These are phyloP conservation scores for Gracilaria domingensis DNA, from an alignment of 23 red algal genomes.

Conservation along the genomic window DNA sequence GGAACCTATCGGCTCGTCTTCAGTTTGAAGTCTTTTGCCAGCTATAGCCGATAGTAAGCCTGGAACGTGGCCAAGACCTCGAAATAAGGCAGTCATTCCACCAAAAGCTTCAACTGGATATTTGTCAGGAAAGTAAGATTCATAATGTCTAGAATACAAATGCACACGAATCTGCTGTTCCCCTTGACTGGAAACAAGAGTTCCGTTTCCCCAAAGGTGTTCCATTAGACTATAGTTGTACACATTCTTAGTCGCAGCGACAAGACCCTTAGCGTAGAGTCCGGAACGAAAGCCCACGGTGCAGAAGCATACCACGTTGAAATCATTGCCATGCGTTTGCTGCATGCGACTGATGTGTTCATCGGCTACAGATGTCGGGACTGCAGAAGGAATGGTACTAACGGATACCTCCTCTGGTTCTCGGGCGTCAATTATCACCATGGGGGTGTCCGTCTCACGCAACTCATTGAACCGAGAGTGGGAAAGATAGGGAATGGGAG, in stretches of 20 bases:
- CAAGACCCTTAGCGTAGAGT: slow-evolving; percentile 21
- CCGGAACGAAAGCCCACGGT: slow-evolving; percentile 63
- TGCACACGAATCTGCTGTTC: slow-evolving; percentile 26
- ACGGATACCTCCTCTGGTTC: slow-evolving; percentile 24
- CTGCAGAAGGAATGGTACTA: slow-evolving; percentile 24
- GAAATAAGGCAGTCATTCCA: not conserved
- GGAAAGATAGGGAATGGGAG: slow-evolving; percentile 21
- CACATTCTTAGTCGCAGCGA: not conserved
- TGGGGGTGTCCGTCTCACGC: not conserved
- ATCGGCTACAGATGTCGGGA: not conserved
- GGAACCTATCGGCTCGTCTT: slow-evolving; percentile 37
- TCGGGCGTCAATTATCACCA: slow-evolving; percentile 47
- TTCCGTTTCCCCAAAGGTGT: slow-evolving; percentile 56
- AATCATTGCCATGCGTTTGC: not conserved
- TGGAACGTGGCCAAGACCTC: not conserved
- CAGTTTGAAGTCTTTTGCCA: not conserved
- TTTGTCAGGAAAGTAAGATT: slow-evolving; percentile 13
- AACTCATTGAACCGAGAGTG: slow-evolving; percentile 11
- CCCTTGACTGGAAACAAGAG: not conserved
- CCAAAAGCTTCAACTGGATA: slow-evolving; percentile 17
- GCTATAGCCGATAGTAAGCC: not conserved
- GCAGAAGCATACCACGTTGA: slow-evolving; percentile 41
- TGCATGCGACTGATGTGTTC: not conserved
- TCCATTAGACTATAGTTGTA: slow-evolving; percentile 61
- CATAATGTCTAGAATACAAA: slow-evolving; percentile 31